Conservation (phyloP, 768 basidiomycete species). For the Boletus rubescentipes region DNA sequence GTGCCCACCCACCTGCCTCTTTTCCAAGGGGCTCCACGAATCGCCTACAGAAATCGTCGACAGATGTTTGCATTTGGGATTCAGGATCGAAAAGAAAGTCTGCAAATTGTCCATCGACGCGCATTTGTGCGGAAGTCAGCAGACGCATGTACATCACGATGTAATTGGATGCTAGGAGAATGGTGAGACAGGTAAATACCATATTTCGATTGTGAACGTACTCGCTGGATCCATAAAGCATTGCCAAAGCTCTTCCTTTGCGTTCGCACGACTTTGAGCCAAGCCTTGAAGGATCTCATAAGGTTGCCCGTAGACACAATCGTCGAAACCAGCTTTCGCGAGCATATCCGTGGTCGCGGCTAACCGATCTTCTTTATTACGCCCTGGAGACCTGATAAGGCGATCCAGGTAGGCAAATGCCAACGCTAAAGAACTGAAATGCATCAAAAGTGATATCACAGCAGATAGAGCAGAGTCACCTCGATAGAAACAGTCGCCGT, state of each 20-base stretch:
- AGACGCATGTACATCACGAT: constrained; percentile 81
- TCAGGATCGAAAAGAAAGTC: constrained; percentile 81
- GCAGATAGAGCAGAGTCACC: constrained; percentile 44
- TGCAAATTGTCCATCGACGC: constrained; percentile 52
- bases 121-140: constrained; percentile 81
- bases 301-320: constrained; percentile 72
- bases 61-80: constrained; percentile 52
- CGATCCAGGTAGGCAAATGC: constrained; percentile 79
- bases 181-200: background rate
- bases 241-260: constrained; percentile 37
- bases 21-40: constrained; percentile 77
- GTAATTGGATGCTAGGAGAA: constrained; percentile 56
- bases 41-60: constrained; percentile 68
- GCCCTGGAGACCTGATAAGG: constrained; percentile 52
- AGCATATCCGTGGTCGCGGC: constrained; percentile 55
- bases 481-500: constrained; percentile 92
- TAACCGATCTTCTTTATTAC: constrained; percentile 46
- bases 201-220: constrained; percentile 24
- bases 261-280: constrained; percentile 34
- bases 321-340: constrained; percentile 59
- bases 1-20: constrained; percentile 60
- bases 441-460: constrained; percentile 12
- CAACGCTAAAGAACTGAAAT: constrained; percentile 52
- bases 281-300: constrained; percentile 60
- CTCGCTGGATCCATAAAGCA: constrained; percentile 54